Evolutionary conservation across 495 filamentous ascomycete genomes (phyloP), one percentile per base, ranked within the genome.

Genomic region (Trichoderma asperelloides): DNA sequence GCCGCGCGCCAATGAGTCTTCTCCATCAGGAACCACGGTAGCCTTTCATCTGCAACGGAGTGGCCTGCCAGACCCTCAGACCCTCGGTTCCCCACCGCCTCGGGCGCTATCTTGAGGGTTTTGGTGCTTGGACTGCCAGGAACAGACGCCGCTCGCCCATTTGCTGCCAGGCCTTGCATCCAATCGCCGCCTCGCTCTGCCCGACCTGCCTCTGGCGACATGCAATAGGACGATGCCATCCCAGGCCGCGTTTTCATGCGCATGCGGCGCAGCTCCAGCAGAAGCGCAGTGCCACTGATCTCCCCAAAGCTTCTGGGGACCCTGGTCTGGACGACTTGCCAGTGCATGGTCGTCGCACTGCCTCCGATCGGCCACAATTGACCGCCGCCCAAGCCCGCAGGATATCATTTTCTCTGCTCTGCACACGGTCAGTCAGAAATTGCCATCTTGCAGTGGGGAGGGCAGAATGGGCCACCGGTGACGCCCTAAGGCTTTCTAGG

Each of bases 371-470:
- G 55, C 55, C 55, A 60, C 55, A 13, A 28, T 60, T 60, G 55
- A 60, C 55, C 55, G 55, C 55, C 55, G 55, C 55, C 55, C 55
- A 60, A 60, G 55, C 23, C 55, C 55, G 55, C 55, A 60, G 49
- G 16, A 45, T n/a, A 55, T 16, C 16, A 55, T 55, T 16, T n/a
- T n/a, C 18, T 55, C 55, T 60, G 55, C 55, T 28, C n/a, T 30
- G 9, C 8, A 13, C 23, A 51, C 47, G 13, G 47, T 51, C 47
- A 16, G 40, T 6, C n/a, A n/a, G n/a, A n/a, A n/a, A n/a, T n/a
- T n/a, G n/a, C n/a, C n/a, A 25, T n/a, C 21, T 55, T 55, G 18
- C 49, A 16, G 49, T 55, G 18, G 16, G 49, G 16, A 55, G 49
- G 8, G n/a, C 21, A n/a, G 49, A 55, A 11, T 55, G n/a, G 21